Percentiles rank a stretch among this genome's conserved stretches.
Conservation (phyloP, 192 early-diverging fungal species). For the Powellomyces hirtus region DNA sequence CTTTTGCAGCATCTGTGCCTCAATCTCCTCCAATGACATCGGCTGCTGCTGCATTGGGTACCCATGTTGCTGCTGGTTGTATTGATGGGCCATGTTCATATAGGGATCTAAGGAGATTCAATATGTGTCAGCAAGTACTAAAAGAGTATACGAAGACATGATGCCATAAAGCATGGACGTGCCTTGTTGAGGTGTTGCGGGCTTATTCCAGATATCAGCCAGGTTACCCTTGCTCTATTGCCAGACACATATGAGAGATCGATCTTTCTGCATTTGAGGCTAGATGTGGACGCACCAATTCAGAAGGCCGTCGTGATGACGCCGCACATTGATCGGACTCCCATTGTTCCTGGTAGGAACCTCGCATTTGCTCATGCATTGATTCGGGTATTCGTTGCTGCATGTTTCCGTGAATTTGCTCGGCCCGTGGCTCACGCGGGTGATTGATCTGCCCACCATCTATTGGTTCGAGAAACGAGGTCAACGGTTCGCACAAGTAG, state of each 20-base stretch:
- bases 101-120: too few species aligned
- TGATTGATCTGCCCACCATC: too few species aligned
- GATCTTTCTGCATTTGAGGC: neutral
- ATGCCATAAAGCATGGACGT: too few species aligned
- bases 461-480: too few species aligned
- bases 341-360: slow-evolving; percentile 4
- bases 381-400: too few species aligned
- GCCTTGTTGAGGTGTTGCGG: neutral
- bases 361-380: too few species aligned
- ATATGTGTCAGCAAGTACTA: too few species aligned
- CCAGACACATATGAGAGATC: neutral
- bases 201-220: slow-evolving; percentile 27
- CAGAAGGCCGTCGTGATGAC: slow-evolving; percentile 6
- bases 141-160: too few species aligned
- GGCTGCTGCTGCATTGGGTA: slow-evolving; percentile 8
- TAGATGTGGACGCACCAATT: slow-evolving; percentile 1
- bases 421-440: too few species aligned
- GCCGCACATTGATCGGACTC: neutral
- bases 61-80: neutral
- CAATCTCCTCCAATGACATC: slow-evolving; percentile 43
- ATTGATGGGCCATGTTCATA: neutral
- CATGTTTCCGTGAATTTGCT: too few species aligned
- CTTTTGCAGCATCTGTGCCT: slow-evolving; percentile 24
- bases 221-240: slow-evolving; percentile 18
- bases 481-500: too few species aligned